A percentile compares a stretch with the other conserved stretches of the same genome.
Conservation (phyloP, 192 early-diverging fungal genomes). For the Radiomyces spectabilis region DNA sequence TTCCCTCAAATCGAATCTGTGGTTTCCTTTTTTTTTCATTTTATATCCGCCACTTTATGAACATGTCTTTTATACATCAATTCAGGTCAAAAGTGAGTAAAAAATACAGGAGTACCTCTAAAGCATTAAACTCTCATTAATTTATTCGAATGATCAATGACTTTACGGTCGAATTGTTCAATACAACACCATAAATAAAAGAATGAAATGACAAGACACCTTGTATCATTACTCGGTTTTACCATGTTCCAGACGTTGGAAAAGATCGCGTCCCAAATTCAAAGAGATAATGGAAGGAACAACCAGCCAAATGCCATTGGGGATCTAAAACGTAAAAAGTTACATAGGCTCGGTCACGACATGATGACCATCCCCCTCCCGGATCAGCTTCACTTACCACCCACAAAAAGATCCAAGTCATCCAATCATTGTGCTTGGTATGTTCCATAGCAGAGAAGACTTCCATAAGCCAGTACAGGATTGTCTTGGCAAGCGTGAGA, state of each 20-base stretch:
- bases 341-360: not conserved
- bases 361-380: not conserved
- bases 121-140: too few relatives aligned
- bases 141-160: too few relatives aligned
- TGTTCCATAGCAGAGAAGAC: conserved; percentile 18
- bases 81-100: too few relatives aligned
- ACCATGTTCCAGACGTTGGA: not conserved
- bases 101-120: too few relatives aligned
- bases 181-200: too few relatives aligned
- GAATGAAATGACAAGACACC: too few relatives aligned
- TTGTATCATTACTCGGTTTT: too few relatives aligned
- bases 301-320: conserved; percentile 25
- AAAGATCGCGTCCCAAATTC: conserved; percentile 4
- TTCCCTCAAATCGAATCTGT: too few relatives aligned
- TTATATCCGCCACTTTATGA: too few relatives aligned
- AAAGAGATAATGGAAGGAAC: conserved; percentile 12
- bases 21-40: too few relatives aligned
- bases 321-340: conserved; percentile 9
- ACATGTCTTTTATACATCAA: too few relatives aligned
- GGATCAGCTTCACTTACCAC: conserved; percentile 6
- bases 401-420: conserved; percentile 9
- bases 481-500: conserved; percentile 23
- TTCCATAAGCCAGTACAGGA: conserved; percentile 26
- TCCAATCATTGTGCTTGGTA: conserved; percentile 14
- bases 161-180: too few relatives aligned